Evolutionary conservation across 106 monocot genomes (phyloP).

Genomic region (Acorus calamus): DNA sequence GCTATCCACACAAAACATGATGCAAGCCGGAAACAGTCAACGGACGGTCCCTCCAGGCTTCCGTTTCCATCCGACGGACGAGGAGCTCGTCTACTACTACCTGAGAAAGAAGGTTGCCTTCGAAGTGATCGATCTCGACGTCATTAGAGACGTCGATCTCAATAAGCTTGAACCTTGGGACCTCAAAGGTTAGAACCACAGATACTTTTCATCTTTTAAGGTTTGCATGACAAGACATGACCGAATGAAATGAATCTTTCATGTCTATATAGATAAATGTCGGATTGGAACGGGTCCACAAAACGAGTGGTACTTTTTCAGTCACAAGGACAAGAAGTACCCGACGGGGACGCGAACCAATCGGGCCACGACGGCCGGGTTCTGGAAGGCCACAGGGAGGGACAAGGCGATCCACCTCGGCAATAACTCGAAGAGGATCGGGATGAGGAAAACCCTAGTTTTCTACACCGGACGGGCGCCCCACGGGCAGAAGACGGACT

Average conservation of each 20-base stretch:
- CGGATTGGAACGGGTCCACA: slow-evolving; percentile 63
- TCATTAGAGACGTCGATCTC: slow-evolving; percentile 87
- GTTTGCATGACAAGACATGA: neutral
- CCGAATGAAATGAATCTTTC: no score
- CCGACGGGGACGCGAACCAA: slow-evolving; percentile 68
- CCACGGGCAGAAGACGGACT: slow-evolving; percentile 83
- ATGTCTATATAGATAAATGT: slow-evolving; percentile 44
- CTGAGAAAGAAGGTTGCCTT: slow-evolving; percentile 91
- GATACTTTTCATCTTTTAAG: neutral
- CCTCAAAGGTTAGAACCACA: slow-evolving; percentile 57
- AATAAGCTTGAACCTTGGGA: slow-evolving; percentile 99
- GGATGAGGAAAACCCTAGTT: slow-evolving; percentile 90
- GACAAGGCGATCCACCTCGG: slow-evolving; percentile 55
- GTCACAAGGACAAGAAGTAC: slow-evolving; percentile 80
- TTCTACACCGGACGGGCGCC: slow-evolving; percentile 85
- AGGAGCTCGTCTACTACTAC: slow-evolving; percentile 93
- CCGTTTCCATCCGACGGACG: slow-evolving; percentile 82
- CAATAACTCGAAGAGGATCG: slow-evolving; percentile 49
- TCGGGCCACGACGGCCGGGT: slow-evolving; percentile 56
- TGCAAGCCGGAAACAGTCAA: slow-evolving; percentile 45
- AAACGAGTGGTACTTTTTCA: slow-evolving; percentile 75
- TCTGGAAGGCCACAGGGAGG: slow-evolving; percentile 78
- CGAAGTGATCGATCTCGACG: slow-evolving; percentile 90
- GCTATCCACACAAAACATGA: slow-evolving; percentile 8
- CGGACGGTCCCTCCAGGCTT: slow-evolving; percentile 78